Base-by-base conservation (phyloP, 306 rosid genomes). In the Lathyrus tuberosus region DNA sequence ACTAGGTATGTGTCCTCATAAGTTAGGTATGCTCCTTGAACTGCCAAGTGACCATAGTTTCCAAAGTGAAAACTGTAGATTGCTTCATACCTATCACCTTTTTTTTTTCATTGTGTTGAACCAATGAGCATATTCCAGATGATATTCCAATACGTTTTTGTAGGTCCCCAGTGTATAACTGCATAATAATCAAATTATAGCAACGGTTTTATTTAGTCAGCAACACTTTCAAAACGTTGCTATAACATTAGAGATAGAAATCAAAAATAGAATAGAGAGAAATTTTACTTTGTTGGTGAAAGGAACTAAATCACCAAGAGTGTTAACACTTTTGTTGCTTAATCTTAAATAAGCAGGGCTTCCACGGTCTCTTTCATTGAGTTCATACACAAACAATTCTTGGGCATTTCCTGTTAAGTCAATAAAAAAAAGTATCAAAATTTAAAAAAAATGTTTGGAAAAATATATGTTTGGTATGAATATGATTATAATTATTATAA, bases 281-380 rank as follows among this genome's bases (percentile, higher is more conserved):
- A 30, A 68, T 31, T 51, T 1, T 68, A 70, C 92, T 85, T 89
- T 89, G 82, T 86, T 89, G 30, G 78, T 85, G 41, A 89, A 78
- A 3, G 92, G 96, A 56, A 89, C 88, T 8, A 89, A 75, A 84
- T 85, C 92, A 47, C 90, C 92, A 9, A 86, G 83, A 15, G 92
- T 72, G 74, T 86, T 84, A 5, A 83, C 79, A 48, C 71, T 46
- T 72, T 85, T 86, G 73, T 77, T 77, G 79, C 96, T 85, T 57
- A 86, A 65, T 17, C 85, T 65, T 31, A 89, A 86, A 76, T 85
- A 89, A 10, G 74, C 83, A 49, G 92, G 92, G 78, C 96, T 89
- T 4, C 86, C 85, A 31, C 88, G 88, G 66, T 89, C 92, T 2
- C 82, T 53, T 48, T 86, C 88, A 13, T 89, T 89, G 79, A 89